A percentile compares a stretch with the other conserved stretches of the same genome.
These are phyloP conservation scores for Phaeolepiota aurea DNA, from an alignment of 768 basidiomycete species.

Conservation along the genomic window DNA sequence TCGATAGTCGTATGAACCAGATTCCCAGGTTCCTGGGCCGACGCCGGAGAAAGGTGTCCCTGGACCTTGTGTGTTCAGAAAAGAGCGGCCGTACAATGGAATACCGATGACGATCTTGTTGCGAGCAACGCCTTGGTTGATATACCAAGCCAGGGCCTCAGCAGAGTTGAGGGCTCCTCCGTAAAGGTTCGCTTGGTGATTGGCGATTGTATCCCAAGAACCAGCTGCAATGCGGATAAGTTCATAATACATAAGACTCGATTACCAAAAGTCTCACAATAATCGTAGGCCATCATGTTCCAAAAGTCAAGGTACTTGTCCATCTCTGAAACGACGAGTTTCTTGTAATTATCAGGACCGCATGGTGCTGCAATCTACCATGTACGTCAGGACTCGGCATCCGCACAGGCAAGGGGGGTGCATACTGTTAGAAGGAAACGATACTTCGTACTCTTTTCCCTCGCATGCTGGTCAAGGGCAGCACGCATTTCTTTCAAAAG, in stretches of 20 bases:
- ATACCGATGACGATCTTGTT: slow-evolving; percentile 85
- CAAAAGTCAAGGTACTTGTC: slow-evolving; percentile 85
- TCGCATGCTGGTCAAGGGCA: slow-evolving; percentile 69
- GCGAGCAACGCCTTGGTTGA: slow-evolving; percentile 57
- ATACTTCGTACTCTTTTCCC: slow-evolving; percentile 44
- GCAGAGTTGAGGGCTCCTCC: slow-evolving; percentile 58
- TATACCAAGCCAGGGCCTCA: slow-evolving; percentile 65
- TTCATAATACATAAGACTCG: slow-evolving; percentile 1
- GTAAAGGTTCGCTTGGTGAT: slow-evolving; percentile 84
- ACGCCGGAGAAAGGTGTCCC: slow-evolving; percentile 73
- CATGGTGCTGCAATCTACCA: slow-evolving; percentile 85
- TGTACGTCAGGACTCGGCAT: slow-evolving; percentile 1
- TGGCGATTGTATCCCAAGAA: slow-evolving; percentile 63
- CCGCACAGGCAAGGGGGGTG: slow-evolving; percentile 2
- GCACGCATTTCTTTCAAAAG: slow-evolving; percentile 68
- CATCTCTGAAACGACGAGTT: slow-evolving; percentile 77
- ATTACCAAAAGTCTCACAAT: slow-evolving; percentile 44
- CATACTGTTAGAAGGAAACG: slow-evolving; percentile 71
- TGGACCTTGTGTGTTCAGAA: slow-evolving; percentile 78
- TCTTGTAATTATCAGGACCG: slow-evolving; percentile 79
- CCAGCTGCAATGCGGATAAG: slow-evolving; percentile 38
- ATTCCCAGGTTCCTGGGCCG: slow-evolving; percentile 88
- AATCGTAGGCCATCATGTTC: slow-evolving; percentile 96
- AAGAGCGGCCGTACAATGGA: slow-evolving; percentile 90
- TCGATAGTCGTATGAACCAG: slow-evolving; percentile 90